These are phyloP conservation scores for Glycine tomentella DNA, from an alignment of 306 rosid genomes.

Conservation along the genomic window DNA sequence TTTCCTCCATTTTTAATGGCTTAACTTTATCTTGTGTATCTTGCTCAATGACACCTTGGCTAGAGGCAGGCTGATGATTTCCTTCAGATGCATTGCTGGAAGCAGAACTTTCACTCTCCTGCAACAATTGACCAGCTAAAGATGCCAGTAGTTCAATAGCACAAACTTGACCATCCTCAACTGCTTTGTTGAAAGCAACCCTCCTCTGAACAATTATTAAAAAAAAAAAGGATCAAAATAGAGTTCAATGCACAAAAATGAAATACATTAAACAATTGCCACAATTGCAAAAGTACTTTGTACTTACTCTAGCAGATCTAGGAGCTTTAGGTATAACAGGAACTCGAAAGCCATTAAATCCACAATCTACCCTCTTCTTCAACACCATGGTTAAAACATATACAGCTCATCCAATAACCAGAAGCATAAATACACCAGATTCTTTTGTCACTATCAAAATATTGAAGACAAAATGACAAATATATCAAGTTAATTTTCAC, in stretches of 20 bases:
- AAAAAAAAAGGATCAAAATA: slow-evolving; percentile 32
- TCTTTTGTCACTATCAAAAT: slow-evolving; percentile 58
- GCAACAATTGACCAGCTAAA: slow-evolving; percentile 86
- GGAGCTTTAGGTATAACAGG: slow-evolving; percentile 81
- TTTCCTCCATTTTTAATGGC: slow-evolving; percentile 51
- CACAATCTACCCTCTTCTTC: slow-evolving; percentile 75
- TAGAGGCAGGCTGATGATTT: slow-evolving; percentile 52
- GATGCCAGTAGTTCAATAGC: slow-evolving; percentile 94
- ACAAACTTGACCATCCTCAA: slow-evolving; percentile 67
- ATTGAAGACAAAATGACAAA: slow-evolving; percentile 26
- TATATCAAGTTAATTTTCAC: slow-evolving; percentile 43
- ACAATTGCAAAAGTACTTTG: slow-evolving; percentile 46
- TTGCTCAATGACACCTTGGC: slow-evolving; percentile 51
- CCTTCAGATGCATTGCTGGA: slow-evolving; percentile 84
- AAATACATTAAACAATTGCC: slow-evolving; percentile 27
- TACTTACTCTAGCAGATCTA: slow-evolving; percentile 88
- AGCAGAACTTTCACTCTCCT: slow-evolving; percentile 84
- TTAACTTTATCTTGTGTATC: slow-evolving; percentile 55
- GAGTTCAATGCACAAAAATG: slow-evolving; percentile 34
- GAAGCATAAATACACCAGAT: slow-evolving; percentile 55
- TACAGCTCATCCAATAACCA: slow-evolving; percentile 64
- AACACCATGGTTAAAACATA: slow-evolving; percentile 76
- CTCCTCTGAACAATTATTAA: slow-evolving; percentile 69
- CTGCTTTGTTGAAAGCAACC: slow-evolving; percentile 50
- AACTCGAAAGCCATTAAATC: slow-evolving; percentile 73